Evolutionary conservation across 208 protist genomes (phyloP), one percentile per base, ranked within the genome.

Genomic region (Wallacemonas sp.): DNA sequence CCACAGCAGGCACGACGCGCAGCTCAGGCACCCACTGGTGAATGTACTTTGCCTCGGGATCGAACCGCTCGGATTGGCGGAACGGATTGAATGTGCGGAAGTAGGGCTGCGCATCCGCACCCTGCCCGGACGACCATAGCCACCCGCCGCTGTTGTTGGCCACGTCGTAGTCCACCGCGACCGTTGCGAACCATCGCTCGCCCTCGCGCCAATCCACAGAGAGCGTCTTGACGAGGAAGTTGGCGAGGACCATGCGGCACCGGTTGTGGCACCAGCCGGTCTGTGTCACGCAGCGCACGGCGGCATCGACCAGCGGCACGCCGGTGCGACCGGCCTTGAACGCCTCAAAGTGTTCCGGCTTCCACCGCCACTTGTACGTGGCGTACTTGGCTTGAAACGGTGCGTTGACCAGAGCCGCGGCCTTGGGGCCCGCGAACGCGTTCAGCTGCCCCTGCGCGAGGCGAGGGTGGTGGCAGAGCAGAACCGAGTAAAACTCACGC

Each of bases 231-330:
- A 91, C 84, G n/a, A 93, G 76, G 59, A 93, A 95, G 66, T 84
- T 87, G n/a, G 86, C 85, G 50, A 94, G 82, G 31, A 91, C 66
- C 65, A 97, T 79, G 49, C 87, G 85, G 61, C 69, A 72, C 42
- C 89, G 83, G 75, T 93, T 93, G 59, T 85, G 77, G 57, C 87
- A 90, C 77, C 81, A 97, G 18, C 91, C 94, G 10, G 93, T 97
- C 22, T 68, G 61, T 3, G 32, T 78, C 28, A 98, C 65, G 71
- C 96, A 94, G 36, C 90, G 82, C 77, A 98, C 96, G 38, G 89
- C 90, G 28, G 95, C 95, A 61, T 98, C 95, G 10, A 98, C 90
- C 25, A 97, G 69, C 0, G 95, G 95, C 23, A 95, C 77, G n/a
- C 95, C 95, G 11, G 93, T 97, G 22, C 66, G 33, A n/a, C 93